These are phyloP conservation scores for Hansenula lynferdii DNA, from an alignment of 1,139 yeast genomes.

Conservation along the genomic window DNA sequence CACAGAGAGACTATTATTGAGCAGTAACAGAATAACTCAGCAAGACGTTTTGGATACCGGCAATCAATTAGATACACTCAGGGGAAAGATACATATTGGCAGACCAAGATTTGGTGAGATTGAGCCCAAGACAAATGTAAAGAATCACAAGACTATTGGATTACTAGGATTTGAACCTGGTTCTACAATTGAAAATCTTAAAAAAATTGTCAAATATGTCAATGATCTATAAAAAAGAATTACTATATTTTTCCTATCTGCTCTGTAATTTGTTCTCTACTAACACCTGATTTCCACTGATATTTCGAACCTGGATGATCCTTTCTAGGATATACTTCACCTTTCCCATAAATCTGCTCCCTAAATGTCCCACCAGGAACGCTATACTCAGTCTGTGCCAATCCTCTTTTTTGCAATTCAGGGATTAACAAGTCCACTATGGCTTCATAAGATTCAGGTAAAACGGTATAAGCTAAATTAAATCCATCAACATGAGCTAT, in stretches of 20 bases:
- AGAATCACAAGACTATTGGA: background rate
- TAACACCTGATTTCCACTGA: constrained; percentile 32
- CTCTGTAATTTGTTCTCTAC: constrained; percentile 31
- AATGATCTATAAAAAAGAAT: too few relatives aligned
- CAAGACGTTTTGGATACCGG: background rate
- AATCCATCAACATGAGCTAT: constrained; percentile 30
- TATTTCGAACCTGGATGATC: constrained; percentile 32
- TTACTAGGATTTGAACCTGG: background rate
- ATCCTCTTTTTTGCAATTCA: constrained; percentile 26
- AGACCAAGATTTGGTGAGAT: background rate
- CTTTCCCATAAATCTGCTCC: constrained; percentile 4
- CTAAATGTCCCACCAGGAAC: constrained; percentile 15
- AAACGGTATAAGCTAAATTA: constrained; percentile 27
- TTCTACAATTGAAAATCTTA: background rate
- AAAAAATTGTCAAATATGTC: background rate
- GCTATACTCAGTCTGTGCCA: constrained; percentile 26
- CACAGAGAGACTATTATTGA: background rate
- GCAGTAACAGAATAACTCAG: background rate
- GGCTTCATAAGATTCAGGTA: constrained; percentile 29
- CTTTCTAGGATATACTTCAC: background rate
- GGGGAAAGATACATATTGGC: too few relatives aligned
- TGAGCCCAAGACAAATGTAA: background rate
- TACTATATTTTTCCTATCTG: constrained; percentile 3
- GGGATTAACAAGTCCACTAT: constrained; percentile 28
- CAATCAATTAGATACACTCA: background rate